A percentile compares a stretch with the other conserved stretches of the same genome.
phyloP scores from a whole-genome alignment of 2,329 filamentous ascomycete species.

The Fusarium continuum region DNA sequence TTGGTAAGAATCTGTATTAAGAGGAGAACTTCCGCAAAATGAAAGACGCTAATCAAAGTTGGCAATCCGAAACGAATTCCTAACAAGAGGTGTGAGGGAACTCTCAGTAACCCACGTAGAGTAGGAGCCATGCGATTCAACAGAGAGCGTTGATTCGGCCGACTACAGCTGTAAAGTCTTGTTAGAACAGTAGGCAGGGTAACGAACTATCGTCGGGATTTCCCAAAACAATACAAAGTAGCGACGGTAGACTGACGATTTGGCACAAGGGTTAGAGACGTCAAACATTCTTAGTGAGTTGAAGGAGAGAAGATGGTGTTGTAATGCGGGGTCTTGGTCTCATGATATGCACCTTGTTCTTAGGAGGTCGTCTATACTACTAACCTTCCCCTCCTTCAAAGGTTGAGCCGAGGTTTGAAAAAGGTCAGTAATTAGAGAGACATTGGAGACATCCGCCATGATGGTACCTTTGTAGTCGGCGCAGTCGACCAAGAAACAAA shows the following conservation, averaged over 20 bases:
- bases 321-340: constrained; percentile 19
- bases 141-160: neutral
- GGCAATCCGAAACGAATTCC: neutral
- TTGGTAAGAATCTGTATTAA: neutral
- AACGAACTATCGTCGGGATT: neutral
- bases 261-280: neutral
- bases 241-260: neutral
- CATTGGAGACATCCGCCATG: no score
- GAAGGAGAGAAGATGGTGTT: neutral
- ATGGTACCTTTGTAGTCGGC: no score
- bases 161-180: neutral
- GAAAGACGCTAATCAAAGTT: neutral
- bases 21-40: neutral
- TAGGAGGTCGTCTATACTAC: neutral
- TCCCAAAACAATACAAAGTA: constrained; percentile 8
- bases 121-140: neutral
- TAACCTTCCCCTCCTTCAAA: constrained; percentile 2
- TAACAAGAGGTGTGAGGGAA: neutral
- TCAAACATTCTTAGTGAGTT: no score
- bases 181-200: neutral
- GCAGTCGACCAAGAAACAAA: neutral
- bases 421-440: neutral
- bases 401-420: constrained; percentile 5
- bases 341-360: neutral
- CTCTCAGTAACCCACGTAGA: neutral